Conservation (phyloP, 2,329 filamentous ascomycete genomes). For the Epichloe glyceriae region DNA sequence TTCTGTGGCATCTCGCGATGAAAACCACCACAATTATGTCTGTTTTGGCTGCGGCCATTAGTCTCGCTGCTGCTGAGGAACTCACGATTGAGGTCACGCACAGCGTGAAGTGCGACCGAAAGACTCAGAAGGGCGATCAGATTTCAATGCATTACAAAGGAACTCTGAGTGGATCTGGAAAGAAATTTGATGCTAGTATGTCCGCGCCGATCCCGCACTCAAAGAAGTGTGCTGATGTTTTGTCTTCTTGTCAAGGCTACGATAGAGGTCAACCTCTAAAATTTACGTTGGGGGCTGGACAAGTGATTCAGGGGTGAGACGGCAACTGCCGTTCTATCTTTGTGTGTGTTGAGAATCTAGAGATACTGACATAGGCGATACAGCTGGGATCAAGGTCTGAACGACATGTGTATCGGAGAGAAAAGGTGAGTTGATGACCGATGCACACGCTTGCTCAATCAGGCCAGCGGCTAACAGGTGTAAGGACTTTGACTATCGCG, state of each 20-base stretch:
- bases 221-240: neutral
- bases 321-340: neutral
- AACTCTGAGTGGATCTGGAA: conserved; percentile 59
- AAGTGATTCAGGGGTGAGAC: conserved; percentile 76
- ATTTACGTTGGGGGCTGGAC: conserved; percentile 67
- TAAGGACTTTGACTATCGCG: conserved; percentile 73
- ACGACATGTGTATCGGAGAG: conserved; percentile 94
- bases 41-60: conserved; percentile 37
- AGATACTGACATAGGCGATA: conserved; percentile 7
- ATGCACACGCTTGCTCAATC: neutral
- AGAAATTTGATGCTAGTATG: conserved; percentile 68
- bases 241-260: conserved; percentile 37
- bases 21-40: conserved; percentile 35
- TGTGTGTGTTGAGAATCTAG: neutral
- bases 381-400: conserved; percentile 79
- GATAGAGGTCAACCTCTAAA: conserved; percentile 61
- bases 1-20: conserved; percentile 27
- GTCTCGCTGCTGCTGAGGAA: conserved; percentile 40
- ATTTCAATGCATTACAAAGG: conserved; percentile 84
- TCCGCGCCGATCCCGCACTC: neutral
- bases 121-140: conserved; percentile 61
- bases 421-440: conserved; percentile 41
- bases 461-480: conserved; percentile 4
- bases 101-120: conserved; percentile 65
- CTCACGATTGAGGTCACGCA: conserved; percentile 69